Evolutionary conservation across 169 alveolate genomes (phyloP).

Genomic region (Cryptosporidium meleagridis): DNA sequence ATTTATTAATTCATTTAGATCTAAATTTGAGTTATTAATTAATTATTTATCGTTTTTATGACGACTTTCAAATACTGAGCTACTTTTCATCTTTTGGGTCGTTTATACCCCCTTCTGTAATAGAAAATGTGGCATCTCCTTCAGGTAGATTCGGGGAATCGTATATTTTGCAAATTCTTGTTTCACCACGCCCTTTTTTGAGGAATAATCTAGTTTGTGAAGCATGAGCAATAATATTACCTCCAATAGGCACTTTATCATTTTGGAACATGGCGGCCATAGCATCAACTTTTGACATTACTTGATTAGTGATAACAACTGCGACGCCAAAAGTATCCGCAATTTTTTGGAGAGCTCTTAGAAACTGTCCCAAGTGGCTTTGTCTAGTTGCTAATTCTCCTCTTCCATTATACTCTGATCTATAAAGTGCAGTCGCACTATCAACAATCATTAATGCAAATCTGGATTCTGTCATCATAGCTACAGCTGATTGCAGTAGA

Average conservation of each 20-base stretch:
- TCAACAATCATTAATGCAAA: slow-evolving; percentile 97
- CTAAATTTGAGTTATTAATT: background rate
- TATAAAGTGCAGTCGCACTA: slow-evolving; percentile 95
- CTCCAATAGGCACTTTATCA: slow-evolving; percentile 95
- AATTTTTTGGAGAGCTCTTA: slow-evolving; percentile 94
- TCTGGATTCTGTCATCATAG: slow-evolving; percentile 96
- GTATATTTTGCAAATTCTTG: slow-evolving; percentile 94
- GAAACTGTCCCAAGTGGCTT: slow-evolving; percentile 94
- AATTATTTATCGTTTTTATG: background rate
- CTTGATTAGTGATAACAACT: slow-evolving; percentile 96
- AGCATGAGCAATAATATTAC: slow-evolving; percentile 99
- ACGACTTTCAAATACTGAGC: background rate
- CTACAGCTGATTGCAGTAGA: slow-evolving; percentile 94
- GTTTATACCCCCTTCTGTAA: slow-evolving; percentile 92
- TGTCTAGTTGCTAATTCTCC: slow-evolving; percentile 99
- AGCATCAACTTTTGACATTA: slow-evolving; percentile 93
- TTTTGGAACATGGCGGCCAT: slow-evolving; percentile 85
- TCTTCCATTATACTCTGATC: slow-evolving; percentile 98
- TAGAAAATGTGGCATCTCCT: slow-evolving; percentile 95
- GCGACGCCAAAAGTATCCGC: slow-evolving; percentile 97
- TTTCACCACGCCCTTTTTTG: slow-evolving; percentile 94
- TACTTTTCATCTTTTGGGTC: slow-evolving; percentile 85
- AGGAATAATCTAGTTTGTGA: slow-evolving; percentile 95
- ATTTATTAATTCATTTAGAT: background rate
- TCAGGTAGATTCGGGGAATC: slow-evolving; percentile 99